Percentiles rank a stretch among this genome's conserved stretches.
These are phyloP conservation scores for Trichoderma breve DNA, from an alignment of 2,329 filamentous ascomycete genomes.

Conservation along the genomic window DNA sequence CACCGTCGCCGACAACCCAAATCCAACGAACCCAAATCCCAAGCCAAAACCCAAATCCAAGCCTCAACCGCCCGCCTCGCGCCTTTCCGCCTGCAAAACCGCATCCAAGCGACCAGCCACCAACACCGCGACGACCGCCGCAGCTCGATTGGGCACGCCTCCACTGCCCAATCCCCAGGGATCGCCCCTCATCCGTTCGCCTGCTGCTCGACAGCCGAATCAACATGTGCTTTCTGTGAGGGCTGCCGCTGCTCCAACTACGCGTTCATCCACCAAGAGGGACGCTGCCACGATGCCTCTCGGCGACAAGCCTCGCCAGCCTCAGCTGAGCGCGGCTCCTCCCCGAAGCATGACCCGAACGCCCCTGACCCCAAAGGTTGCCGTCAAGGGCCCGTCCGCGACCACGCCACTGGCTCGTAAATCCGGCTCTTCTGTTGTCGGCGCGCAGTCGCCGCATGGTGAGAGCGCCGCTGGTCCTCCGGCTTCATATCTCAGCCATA, in stretches of 20 bases:
- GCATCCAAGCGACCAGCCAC: neutral
- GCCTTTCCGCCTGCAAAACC: slow-evolving; percentile 1
- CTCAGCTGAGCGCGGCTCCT: slow-evolving; percentile 63
- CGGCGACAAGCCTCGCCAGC: slow-evolving; percentile 61
- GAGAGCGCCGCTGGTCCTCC: slow-evolving; percentile 56
- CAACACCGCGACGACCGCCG: neutral
- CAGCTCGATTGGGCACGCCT: slow-evolving; percentile 1
- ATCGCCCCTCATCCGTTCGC: slow-evolving; percentile 20
- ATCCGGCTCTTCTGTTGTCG: slow-evolving; percentile 27
- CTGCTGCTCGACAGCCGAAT: slow-evolving; percentile 28
- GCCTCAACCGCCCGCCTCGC: slow-evolving; percentile 6
- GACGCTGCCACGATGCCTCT: slow-evolving; percentile 41
- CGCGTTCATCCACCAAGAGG: slow-evolving; percentile 28
- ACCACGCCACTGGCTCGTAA: slow-evolving; percentile 45
- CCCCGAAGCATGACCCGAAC: slow-evolving; percentile 51
- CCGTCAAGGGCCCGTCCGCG: slow-evolving; percentile 41
- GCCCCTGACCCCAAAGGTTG: slow-evolving; percentile 57
- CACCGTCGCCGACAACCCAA: slow-evolving; percentile 9
- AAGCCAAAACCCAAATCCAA: neutral
- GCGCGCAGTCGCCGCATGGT: slow-evolving; percentile 24
- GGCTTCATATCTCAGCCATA: slow-evolving; percentile 58
- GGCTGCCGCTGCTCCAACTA: slow-evolving; percentile 19
- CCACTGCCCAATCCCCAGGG: slow-evolving; percentile 7
- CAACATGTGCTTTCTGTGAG: slow-evolving; percentile 27
- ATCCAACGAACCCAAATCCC: neutral